Conservation (phyloP, 2,329 filamentous ascomycete species). For the Aspergillus ochraceus region DNA sequence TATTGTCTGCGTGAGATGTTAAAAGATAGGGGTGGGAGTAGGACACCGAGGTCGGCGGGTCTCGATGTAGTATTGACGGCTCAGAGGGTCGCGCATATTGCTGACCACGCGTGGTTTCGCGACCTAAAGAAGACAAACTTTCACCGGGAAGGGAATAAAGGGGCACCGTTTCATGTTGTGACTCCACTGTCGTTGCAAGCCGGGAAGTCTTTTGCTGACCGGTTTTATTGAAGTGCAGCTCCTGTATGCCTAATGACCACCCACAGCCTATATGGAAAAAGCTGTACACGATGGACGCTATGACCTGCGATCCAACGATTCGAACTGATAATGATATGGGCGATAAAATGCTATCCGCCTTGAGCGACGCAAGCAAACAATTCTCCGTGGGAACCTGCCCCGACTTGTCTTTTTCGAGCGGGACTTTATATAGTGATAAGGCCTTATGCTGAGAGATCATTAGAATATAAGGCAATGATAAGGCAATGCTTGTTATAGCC, state of each 20-base stretch:
- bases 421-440: constrained; percentile 73
- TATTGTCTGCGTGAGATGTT: constrained; percentile 82
- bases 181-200: constrained; percentile 41
- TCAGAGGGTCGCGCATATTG: constrained; percentile 14
- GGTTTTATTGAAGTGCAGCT: constrained; percentile 65
- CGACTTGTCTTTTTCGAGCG: constrained; percentile 3
- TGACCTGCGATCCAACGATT: constrained; percentile 60
- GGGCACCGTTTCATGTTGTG: constrained; percentile 33
- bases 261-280: constrained; percentile 73
- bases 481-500: constrained; percentile 68
- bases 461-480: constrained; percentile 72
- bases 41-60: constrained; percentile 63
- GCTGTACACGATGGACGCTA: constrained; percentile 86
- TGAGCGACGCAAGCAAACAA: constrained; percentile 71
- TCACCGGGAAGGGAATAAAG: constrained; percentile 11
- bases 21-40: constrained; percentile 85
- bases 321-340: constrained; percentile 83
- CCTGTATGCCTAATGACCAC: constrained; percentile 91
- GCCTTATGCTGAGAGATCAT: constrained; percentile 74
- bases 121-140: constrained; percentile 12
- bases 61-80: constrained; percentile 36
- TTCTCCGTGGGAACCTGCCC: constrained; percentile 22
- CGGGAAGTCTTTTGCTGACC: constrained; percentile 45
- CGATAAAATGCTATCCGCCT: constrained; percentile 74
- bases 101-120: constrained; percentile 26